Evolutionary conservation across 345 rosid genomes (phyloP).

Genomic region (Abelmoschus esculentus): DNA sequence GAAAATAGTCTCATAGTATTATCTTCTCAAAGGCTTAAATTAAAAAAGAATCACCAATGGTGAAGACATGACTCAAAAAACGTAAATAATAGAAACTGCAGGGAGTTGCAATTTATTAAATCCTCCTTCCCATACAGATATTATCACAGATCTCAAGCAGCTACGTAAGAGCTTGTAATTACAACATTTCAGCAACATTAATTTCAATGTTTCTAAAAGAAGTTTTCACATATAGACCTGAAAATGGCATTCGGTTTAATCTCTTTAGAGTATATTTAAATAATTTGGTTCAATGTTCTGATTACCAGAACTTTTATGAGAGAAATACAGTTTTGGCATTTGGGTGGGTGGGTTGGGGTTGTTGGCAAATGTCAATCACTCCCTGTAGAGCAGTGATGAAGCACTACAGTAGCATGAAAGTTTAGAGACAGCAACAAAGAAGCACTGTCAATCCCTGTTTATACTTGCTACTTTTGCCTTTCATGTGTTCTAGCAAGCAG

Average conservation of each 20-base stretch:
- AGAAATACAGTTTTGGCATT: neutral
- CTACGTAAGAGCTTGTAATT: neutral
- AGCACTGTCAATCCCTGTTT: neutral
- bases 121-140: neutral
- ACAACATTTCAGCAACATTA: neutral
- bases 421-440: neutral
- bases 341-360: neutral
- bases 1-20: neutral
- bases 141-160: neutral
- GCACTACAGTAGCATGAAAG: neutral
- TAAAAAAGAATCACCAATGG: neutral
- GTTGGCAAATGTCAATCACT: neutral
- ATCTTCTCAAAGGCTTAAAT: neutral
- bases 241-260: neutral
- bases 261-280: neutral
- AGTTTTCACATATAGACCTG: neutral
- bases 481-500: neutral
- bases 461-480: neutral
- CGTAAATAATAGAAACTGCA: neutral
- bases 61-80: neutral
- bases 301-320: neutral
- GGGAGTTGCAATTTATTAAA: neutral
- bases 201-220: neutral
- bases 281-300: neutral
- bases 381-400: neutral